Percentiles rank a stretch among this genome's conserved stretches.
These are phyloP conservation scores for Mortierella sp. DNA, from an alignment of 371 early-diverging fungal species.

Conservation along the genomic window DNA sequence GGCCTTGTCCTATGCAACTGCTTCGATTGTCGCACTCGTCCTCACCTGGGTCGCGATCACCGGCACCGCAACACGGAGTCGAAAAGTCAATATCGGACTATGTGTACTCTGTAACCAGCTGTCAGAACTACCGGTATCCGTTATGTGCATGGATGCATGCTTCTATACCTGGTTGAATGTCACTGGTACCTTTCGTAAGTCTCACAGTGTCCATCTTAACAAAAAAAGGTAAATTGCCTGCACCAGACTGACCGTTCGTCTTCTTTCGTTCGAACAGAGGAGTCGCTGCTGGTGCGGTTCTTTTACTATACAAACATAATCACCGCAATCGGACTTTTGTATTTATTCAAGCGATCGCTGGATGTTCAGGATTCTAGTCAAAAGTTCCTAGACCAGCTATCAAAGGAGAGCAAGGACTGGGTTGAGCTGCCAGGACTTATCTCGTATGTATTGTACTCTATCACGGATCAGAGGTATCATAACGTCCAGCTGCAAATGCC, in stretches of 20 bases:
- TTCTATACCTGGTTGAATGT: constrained; percentile 46
- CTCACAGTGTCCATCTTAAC: too few relatives aligned
- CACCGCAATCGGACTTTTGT: constrained; percentile 38
- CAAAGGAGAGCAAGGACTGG: constrained; percentile 35
- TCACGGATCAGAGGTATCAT: too few relatives aligned
- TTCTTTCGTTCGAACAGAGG: constrained; percentile 12
- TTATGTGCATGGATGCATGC: constrained; percentile 36
- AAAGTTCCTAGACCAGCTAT: constrained; percentile 33
- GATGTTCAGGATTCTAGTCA: constrained; percentile 37
- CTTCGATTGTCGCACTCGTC: constrained; percentile 31
- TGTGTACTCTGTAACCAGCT: constrained; percentile 34
- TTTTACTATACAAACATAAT: constrained; percentile 52
- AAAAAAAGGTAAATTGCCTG: too few relatives aligned
- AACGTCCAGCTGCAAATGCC: too few relatives aligned
- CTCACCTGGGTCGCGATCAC: constrained; percentile 42
- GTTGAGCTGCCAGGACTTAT: constrained; percentile 35
- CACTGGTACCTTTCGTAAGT: constrained; percentile 53
- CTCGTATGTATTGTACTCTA: constrained; percentile 17
- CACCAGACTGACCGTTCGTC: background rate
- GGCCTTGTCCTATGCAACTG: constrained; percentile 36
- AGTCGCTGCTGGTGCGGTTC: constrained; percentile 41
- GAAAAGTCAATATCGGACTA: constrained; percentile 31
- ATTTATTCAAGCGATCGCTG: constrained; percentile 39
- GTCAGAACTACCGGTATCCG: constrained; percentile 31
- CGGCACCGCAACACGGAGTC: constrained; percentile 31